Evolutionary conservation across 306 rosid species (phyloP), one percentile per base, ranked within the genome.

Genomic region (Dicorynia guianensis): DNA sequence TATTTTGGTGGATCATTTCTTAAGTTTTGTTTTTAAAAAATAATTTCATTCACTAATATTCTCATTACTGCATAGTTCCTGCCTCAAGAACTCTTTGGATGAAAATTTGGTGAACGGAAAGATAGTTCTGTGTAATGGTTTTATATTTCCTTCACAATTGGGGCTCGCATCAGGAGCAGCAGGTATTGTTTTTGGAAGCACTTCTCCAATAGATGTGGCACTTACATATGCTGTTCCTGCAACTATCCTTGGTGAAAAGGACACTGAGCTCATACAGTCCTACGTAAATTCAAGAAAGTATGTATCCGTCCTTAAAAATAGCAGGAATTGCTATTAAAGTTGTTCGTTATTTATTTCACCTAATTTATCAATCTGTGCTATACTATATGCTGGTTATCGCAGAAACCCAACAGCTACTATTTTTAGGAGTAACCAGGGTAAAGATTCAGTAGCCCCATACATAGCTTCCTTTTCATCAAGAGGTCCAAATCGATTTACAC

Each of bases 401-500:
- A 68, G 88, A 17, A 63, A 66, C 36, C 66, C 89, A 38, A 77
- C 79, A 8, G 84, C 82, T 9, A 70, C 85, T 1, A 77, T 83
- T 14, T 62, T 43, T 0, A 83, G 65, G 75, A 80, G 67, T 25
- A 36, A 35, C 3, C 75, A 50, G 39, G 49, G 0, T 4, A 54
- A 9, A 1, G 85, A 87, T 65, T 30, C 65, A 5, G 7, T 57
- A 15, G 80, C 91, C n/a, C 89, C 91, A 2, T 74, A 76, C 3
- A 5, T 85, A 3, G 84, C 53, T 6, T 0, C 56, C 6, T 84
- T 64, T 36, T 84, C 88, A 8, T 87, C 91, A 1, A 76, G 87
- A 47, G 91, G 91, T 54, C 89, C 91, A 10, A 85, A 75, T 69
- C 68, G 70, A 11, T 3, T 6, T 46, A 75, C 80, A 3, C 76